phyloP scores from a whole-genome alignment of 805 yeast species.

The Spathaspora gorwiae region DNA sequence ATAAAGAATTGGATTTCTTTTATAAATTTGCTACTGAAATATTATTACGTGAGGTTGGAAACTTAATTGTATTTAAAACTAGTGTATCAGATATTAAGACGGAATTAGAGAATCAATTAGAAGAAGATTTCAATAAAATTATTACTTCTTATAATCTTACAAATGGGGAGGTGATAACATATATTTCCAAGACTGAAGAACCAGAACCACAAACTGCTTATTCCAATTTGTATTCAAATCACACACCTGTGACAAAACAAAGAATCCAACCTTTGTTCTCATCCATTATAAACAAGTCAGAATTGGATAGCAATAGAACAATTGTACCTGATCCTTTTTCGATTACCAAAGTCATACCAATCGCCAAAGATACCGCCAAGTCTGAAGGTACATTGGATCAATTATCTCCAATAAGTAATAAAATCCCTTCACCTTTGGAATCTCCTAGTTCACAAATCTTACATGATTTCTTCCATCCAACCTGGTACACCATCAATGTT shows the following conservation, averaged over 20 bases:
- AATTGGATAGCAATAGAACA: constrained; percentile 70
- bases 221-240: constrained; percentile 33
- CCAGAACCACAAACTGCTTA: constrained; percentile 15
- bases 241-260: constrained; percentile 33
- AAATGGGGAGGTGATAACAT: constrained; percentile 56
- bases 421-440: constrained; percentile 30
- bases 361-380: constrained; percentile 15
- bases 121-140: constrained; percentile 58
- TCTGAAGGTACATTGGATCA: constrained; percentile 24
- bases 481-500: constrained; percentile 40
- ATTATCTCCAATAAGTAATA: constrained; percentile 25
- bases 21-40: constrained; percentile 61
- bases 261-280: constrained; percentile 77
- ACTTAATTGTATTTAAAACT: constrained; percentile 4
- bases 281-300: constrained; percentile 63
- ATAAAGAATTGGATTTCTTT: constrained; percentile 55
- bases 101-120: constrained; percentile 40
- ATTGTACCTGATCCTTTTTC: constrained; percentile 63
- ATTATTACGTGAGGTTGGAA: constrained; percentile 52
- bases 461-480: constrained; percentile 40
- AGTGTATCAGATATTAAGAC: constrained; percentile 17
- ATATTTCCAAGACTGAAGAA: constrained; percentile 29
- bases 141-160: constrained; percentile 46
- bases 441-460: constrained; percentile 31
- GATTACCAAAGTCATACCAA: constrained; percentile 64